Evolutionary conservation across 192 early-diverging fungal species (phyloP), one percentile per base, ranked within the genome.

Genomic region (Haplosporangium gracile): DNA sequence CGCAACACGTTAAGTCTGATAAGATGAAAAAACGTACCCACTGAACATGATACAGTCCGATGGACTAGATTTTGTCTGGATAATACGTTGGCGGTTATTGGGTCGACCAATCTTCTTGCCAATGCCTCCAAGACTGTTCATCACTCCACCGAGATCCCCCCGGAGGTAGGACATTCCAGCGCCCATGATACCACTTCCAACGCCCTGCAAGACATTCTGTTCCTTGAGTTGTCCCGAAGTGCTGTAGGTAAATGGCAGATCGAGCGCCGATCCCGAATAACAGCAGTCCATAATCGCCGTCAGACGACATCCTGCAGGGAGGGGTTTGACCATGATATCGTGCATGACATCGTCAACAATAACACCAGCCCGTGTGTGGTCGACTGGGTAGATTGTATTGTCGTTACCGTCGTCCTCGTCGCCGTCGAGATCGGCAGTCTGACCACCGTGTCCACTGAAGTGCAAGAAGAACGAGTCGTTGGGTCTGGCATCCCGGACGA

Each of bases 231-330:
- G 79, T 51, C 96, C 95, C 65, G 90, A 55, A 29, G 94, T 95
- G 43, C 93, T 93, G 79, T 97, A 97, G 77, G 93, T 90, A 81
- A 92, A 97, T 4, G 96, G 95, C 63, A 97, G 88, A 85, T 97
- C 96, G 45, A 97, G 89, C 0, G 93, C 95, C 1, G 96, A 94
- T 26, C 95, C 96, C 47, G 94, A 95, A 79, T 97, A 95, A 82
- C 96, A 97, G 72, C 94, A 96, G 86, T 97, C 96, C 87, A 96
- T 96, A 51, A 97, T 93, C 1, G 93, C 95, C 2, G 96, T 97
- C 79, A 97, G 81, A 32, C 95, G 93, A 68, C 91, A 94, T 38
- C 96, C 89, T 51, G 80, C 36, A 20, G 90, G 91, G 32, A 97
- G 89, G 13, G 94, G 93, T 18, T 90, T 89, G 29, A 97, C 95